Percentiles rank a stretch among this genome's conserved stretches.
These are phyloP conservation scores for Melampsora americana DNA, from an alignment of 1,284 basidiomycete species.

Conservation along the genomic window DNA sequence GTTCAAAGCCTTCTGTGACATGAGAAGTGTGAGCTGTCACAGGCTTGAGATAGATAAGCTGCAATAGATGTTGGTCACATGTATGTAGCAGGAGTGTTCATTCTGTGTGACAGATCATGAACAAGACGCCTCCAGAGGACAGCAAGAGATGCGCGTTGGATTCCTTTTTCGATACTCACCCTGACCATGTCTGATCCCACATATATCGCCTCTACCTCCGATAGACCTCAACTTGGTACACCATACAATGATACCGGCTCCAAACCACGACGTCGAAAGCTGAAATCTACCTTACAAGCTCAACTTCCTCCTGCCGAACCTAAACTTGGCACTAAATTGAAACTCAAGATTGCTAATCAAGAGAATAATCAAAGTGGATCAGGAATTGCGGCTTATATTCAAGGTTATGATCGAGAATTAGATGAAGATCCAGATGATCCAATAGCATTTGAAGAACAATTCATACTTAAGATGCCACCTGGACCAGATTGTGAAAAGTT, in stretches of 20 bases:
- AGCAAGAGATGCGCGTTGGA: too few species aligned
- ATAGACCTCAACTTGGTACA: neutral
- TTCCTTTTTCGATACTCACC: too few species aligned
- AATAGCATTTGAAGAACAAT: conserved; percentile 93
- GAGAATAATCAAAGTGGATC: neutral
- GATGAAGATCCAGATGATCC: conserved; percentile 87
- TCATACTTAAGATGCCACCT: conserved; percentile 83
- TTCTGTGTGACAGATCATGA: too few species aligned
- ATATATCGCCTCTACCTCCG: neutral
- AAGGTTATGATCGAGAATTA: conserved; percentile 79
- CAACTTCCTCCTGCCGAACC: neutral
- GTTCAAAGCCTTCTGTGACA: too few species aligned
- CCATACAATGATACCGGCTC: neutral
- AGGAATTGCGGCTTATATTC: conserved; percentile 19
- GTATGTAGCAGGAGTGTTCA: too few species aligned
- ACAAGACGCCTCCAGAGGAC: too few species aligned
- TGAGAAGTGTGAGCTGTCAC: too few species aligned
- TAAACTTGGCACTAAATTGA: conserved; percentile 10
- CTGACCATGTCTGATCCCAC: neutral
- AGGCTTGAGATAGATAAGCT: too few species aligned
- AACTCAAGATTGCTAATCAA: conserved; percentile 11
- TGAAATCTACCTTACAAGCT: neutral
- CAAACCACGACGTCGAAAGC: neutral
- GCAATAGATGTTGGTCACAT: too few species aligned
- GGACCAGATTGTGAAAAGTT: conserved; percentile 67